Evolutionary conservation across 2,329 filamentous ascomycete species (phyloP), one percentile per base, ranked within the genome.

Genomic region (Leptographium lundbergii): DNA sequence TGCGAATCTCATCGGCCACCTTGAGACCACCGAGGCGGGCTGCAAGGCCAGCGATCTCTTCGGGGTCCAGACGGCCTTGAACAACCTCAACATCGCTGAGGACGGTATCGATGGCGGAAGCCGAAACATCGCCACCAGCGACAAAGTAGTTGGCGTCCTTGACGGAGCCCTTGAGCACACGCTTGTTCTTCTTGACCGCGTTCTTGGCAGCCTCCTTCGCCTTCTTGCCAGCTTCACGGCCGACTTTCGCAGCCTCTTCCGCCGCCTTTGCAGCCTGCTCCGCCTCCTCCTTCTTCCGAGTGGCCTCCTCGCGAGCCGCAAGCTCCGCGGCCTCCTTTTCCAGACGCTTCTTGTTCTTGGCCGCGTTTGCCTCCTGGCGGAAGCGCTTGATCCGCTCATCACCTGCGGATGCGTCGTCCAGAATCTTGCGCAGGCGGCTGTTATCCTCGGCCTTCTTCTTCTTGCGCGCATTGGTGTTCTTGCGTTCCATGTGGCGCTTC

Each of bases 391-490:
- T 96, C 65, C 94, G 90, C 79, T 95, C 91, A 69, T 99, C 94
- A 51, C 82, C 80, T 36, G 87, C 85, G 22, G 92, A 84, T 65
- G 82, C 86, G 64, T 96, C 89, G 70, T 99, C 94, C 29, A 99
- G 86, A 59, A 96, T 74, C 74, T 91, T 87, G 69, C 94, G 86
- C 62, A 99, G 83, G 68, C 95, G 91, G 57, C 88, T 81, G 67
- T 88, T 95, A 76, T 99, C 95, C 79, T 99, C 94, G 29, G 87
- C 90, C 91, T 99, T 99, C 83, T 91, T 95, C 91, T 99, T 99
- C 77, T 94, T 95, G 73, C 94, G 89, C 48, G 91, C 86, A 71
- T 96, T 96, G 77, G 88, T 84, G 77, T 99, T 99, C 87, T 99
- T 99, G 73, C 91, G 88, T 80, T 99, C 94, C 67, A 94, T 86